phyloP scores from a whole-genome alignment of 805 yeast genomes.

The Yueomyces sp. region DNA sequence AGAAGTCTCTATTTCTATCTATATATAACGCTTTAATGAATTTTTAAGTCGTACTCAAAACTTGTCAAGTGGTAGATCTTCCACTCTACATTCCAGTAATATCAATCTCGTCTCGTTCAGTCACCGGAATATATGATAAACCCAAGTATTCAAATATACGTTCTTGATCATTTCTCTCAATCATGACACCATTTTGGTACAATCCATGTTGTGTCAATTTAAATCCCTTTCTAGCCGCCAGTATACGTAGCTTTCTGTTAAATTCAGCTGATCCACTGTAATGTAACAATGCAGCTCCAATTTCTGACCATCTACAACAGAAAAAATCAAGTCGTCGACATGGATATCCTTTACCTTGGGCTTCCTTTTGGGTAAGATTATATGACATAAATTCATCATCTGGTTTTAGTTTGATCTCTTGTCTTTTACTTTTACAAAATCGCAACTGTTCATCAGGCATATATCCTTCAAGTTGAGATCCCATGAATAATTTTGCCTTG shows the following conservation, averaged over 20 bases:
- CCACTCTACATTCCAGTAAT: too few relatives aligned
- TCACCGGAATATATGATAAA: constrained; percentile 10
- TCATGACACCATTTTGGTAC: constrained; percentile 9
- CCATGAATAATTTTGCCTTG: constrained; percentile 11
- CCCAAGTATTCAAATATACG: constrained; percentile 9
- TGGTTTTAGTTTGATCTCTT: constrained; percentile 1
- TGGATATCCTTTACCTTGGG: constrained; percentile 1
- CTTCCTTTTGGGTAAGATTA: constrained; percentile 1
- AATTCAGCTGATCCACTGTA: constrained; percentile 22
- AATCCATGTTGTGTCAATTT: constrained; percentile 22
- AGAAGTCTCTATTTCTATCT: not conserved
- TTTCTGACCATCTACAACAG: constrained; percentile 18
- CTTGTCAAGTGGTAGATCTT: too few relatives aligned
- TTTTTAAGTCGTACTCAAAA: not conserved
- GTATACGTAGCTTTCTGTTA: constrained; percentile 17
- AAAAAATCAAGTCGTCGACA: constrained; percentile 23
- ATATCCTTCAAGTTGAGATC: constrained; percentile 5
- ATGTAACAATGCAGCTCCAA: constrained; percentile 22
- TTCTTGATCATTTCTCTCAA: constrained; percentile 17
- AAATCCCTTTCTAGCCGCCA: constrained; percentile 16
- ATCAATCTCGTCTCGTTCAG: not conserved
- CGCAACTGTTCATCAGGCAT: not conserved
- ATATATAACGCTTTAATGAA: not conserved
- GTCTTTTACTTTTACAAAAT: not conserved
- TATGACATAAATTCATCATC: constrained; percentile 15